A percentile compares a stretch with the other conserved stretches of the same genome.
phyloP scores from a whole-genome alignment of 2,329 filamentous ascomycete species.

The Fusarium metavorans region DNA sequence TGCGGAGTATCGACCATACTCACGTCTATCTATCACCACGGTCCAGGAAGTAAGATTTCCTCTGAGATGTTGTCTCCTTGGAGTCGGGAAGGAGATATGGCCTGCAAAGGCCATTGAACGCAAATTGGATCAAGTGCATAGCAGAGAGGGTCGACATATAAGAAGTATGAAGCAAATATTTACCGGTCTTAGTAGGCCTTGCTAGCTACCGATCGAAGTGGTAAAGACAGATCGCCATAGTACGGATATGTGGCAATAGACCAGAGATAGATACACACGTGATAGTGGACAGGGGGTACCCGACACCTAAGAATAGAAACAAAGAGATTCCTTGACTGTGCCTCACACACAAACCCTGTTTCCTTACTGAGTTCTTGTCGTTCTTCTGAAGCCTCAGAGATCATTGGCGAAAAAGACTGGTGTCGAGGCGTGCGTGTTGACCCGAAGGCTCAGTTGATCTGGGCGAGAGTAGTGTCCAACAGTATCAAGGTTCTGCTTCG shows the following conservation, averaged over 20 bases:
- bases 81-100: too few species aligned
- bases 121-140: not conserved
- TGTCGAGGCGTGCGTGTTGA: not conserved
- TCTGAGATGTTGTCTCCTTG: not conserved
- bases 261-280: not conserved
- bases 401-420: not conserved
- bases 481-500: conserved; percentile 52
- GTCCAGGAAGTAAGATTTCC: not conserved
- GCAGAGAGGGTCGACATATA: not conserved
- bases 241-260: not conserved
- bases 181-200: not conserved
- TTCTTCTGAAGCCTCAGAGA: not conserved
- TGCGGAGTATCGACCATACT: not conserved
- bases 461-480: conserved; percentile 50
- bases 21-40: not conserved
- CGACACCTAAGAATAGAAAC: not conserved
- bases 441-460: conserved; percentile 51
- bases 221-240: not conserved
- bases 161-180: not conserved
- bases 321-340: not conserved
- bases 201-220: not conserved
- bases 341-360: not conserved
- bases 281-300: not conserved
- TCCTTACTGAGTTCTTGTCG: not conserved
- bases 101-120: not conserved